Percentiles rank a stretch among this genome's conserved stretches.
These are phyloP conservation scores for Trametes cubensis DNA, from an alignment of 768 basidiomycete species.

Conservation along the genomic window DNA sequence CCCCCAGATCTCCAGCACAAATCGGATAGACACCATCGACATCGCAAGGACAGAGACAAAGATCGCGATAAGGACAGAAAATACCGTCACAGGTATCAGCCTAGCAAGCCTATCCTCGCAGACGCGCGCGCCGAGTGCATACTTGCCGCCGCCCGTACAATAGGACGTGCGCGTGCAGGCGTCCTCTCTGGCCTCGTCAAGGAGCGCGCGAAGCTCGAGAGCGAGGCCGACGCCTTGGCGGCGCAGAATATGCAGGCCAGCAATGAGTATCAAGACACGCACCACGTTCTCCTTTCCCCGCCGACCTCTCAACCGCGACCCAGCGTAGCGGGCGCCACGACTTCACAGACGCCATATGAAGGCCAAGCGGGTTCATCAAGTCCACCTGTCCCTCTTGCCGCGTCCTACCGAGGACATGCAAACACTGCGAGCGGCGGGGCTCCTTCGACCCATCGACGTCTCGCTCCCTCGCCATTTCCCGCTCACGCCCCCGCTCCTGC, in stretches of 20 bases:
- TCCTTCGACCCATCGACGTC: constrained; percentile 1
- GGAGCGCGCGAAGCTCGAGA: constrained; percentile 23
- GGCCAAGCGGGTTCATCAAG: constrained; percentile 8
- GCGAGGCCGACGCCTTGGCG: not conserved
- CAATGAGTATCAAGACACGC: not conserved
- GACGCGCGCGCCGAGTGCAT: constrained; percentile 76
- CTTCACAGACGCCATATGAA: not conserved
- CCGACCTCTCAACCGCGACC: constrained; percentile 2
- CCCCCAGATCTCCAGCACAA: constrained; percentile 11
- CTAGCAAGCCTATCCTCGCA: constrained; percentile 41
- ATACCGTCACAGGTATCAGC: constrained; percentile 20
- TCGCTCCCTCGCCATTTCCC: constrained; percentile 19
- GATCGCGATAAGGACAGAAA: constrained; percentile 12
- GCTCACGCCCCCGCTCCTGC: constrained; percentile 13
- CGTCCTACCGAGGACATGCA: not conserved
- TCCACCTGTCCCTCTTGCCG: constrained; percentile 15
- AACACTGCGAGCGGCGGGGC: not conserved
- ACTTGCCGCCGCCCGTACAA: constrained; percentile 67
- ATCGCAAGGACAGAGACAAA: constrained; percentile 9
- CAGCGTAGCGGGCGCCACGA: not conserved
- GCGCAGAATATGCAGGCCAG: constrained; percentile 29
- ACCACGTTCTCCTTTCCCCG: not conserved
- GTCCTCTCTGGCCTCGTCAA: constrained; percentile 54
- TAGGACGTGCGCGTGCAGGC: constrained; percentile 63
- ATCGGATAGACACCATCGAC: not conserved